Conservation (phyloP, 2,329 filamentous ascomycete species). For the Lachnellula arida region DNA sequence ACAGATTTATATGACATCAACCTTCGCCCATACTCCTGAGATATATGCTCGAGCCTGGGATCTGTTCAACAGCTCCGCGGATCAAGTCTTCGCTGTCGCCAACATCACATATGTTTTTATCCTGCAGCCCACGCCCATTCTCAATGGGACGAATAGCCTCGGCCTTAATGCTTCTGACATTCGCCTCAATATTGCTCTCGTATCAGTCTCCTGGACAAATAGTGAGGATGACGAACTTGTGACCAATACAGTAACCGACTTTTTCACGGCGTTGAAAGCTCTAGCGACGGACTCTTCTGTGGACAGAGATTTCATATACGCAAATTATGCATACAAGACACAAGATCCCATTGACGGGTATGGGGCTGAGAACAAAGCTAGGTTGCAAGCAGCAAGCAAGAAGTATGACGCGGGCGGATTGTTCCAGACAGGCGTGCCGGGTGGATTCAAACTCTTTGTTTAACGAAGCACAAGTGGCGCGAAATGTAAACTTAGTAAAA, state of each 20-base stretch:
- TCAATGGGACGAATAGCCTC: not conserved
- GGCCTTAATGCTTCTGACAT: not conserved
- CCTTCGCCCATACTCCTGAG: not conserved
- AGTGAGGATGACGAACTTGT: not conserved
- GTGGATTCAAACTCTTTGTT: slow-evolving; percentile 25
- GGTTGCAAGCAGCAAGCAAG: slow-evolving; percentile 18
- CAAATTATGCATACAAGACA: slow-evolving; percentile 8
- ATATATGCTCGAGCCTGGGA: not conserved
- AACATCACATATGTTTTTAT: not conserved
- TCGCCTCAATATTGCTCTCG: not conserved
- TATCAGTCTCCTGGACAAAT: not conserved
- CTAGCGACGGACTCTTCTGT: not conserved
- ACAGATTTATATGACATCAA: not conserved
- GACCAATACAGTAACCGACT: not conserved
- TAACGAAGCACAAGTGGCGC: not conserved
- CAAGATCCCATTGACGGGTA: slow-evolving; percentile 9
- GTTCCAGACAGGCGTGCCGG: slow-evolving; percentile 27
- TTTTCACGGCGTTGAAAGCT: not conserved
- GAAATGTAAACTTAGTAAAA: not conserved
- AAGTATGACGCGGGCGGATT: slow-evolving; percentile 27
- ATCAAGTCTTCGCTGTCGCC: not conserved
- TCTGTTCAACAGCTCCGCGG: not conserved
- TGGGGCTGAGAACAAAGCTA: slow-evolving; percentile 5
- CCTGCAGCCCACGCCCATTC: not conserved
- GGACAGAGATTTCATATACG: slow-evolving; percentile 1